Conservation (phyloP, 2,329 filamentous ascomycete species). For the Eutypa lata region DNA sequence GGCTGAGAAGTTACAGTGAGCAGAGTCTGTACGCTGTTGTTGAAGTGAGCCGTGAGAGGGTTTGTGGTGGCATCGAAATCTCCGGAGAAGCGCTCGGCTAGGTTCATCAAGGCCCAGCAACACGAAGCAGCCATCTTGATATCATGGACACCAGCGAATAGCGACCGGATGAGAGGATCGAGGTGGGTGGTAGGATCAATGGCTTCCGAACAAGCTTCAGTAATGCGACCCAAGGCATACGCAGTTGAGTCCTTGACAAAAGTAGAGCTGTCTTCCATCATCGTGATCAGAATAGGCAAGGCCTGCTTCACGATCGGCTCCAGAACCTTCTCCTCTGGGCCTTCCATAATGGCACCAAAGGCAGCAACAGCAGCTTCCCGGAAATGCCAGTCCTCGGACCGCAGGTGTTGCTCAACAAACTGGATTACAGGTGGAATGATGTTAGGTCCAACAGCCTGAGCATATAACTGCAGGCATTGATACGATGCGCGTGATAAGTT, state of each 20-base stretch:
- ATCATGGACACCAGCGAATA: constrained; percentile 87
- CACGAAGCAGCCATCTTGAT: constrained; percentile 97
- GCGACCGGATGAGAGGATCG: constrained; percentile 77
- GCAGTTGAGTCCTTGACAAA: constrained; percentile 95
- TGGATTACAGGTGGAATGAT: constrained; percentile 83
- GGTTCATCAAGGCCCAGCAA: constrained; percentile 98
- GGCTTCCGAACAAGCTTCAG: constrained; percentile 85
- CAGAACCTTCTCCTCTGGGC: constrained; percentile 86
- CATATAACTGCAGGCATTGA: constrained; percentile 92
- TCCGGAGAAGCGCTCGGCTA: constrained; percentile 91
- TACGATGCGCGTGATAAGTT: constrained; percentile 94
- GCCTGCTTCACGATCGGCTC: constrained; percentile 96
- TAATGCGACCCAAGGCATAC: constrained; percentile 93
- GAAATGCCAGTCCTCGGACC: constrained; percentile 89
- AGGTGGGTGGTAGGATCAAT: constrained; percentile 85
- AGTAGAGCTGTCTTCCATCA: constrained; percentile 86
- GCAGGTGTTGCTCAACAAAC: constrained; percentile 90
- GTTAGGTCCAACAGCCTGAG: constrained; percentile 81
- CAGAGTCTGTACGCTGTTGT: constrained; percentile 83
- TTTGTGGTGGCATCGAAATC: constrained; percentile 76
- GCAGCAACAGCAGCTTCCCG: constrained; percentile 95
- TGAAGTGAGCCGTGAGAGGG: constrained; percentile 86
- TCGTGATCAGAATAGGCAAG: constrained; percentile 80
- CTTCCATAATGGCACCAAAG: constrained; percentile 98
- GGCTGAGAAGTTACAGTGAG: constrained; percentile 79